phyloP scores from a whole-genome alignment of 768 basidiomycete species.

The Leccinum subgranulosum region DNA sequence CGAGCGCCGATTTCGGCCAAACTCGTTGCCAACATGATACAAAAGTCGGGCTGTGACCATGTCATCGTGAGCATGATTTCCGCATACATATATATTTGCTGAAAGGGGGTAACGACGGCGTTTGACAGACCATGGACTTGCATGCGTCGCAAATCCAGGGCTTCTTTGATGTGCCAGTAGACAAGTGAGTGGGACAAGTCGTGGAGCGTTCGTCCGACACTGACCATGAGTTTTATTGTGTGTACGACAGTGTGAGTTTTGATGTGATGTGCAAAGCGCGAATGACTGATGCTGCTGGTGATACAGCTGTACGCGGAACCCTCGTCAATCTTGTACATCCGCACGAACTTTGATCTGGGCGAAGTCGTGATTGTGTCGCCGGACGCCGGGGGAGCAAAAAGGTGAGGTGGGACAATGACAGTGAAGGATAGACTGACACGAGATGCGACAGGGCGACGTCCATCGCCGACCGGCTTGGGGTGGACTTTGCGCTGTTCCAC shows the following conservation, averaged over 20 bases:
- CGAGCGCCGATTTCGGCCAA: conserved; percentile 97
- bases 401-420: conserved; percentile 44
- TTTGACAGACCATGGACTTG: conserved; percentile 88
- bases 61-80: conserved; percentile 70
- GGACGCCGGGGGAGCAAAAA: conserved; percentile 97
- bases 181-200: conserved; percentile 72
- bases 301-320: conserved; percentile 90
- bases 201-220: conserved; percentile 1
- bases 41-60: conserved; percentile 91
- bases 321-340: conserved; percentile 91
- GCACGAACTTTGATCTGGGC: conserved; percentile 79
- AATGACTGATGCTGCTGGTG: conserved; percentile 18
- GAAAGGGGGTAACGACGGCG: conserved; percentile 3
- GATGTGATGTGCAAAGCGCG: background rate
- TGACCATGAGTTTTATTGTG: conserved; percentile 11
- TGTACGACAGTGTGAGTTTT: conserved; percentile 47
- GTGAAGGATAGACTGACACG: conserved; percentile 15
- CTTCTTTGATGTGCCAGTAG: conserved; percentile 99
- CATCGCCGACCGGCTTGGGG: conserved; percentile 91
- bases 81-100: background rate
- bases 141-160: conserved; percentile 99
- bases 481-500: conserved; percentile 99
- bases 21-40: conserved; percentile 97
- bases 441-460: conserved; percentile 76
- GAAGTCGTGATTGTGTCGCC: conserved; percentile 95